Evolutionary conservation across 257 asterid genomes (phyloP).

Genomic region (Anisodus tanguticus): DNA sequence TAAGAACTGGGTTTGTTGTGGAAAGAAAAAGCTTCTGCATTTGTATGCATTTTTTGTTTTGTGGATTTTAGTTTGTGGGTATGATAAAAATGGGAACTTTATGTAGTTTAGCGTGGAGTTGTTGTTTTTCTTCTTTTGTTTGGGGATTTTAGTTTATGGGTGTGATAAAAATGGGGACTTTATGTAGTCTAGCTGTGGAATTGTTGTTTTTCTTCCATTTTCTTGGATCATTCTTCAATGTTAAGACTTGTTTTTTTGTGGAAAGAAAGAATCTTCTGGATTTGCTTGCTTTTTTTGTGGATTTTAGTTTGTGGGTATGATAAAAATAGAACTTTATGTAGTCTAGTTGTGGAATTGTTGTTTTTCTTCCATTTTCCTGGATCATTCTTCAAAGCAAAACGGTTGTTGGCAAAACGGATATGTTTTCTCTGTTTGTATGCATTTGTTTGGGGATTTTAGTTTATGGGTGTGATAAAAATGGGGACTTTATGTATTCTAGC

Average conservation of each 20-base stretch:
- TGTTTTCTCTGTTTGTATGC: too few species aligned
- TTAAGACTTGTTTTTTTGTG: not conserved
- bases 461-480: not conserved
- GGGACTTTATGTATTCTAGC: not conserved
- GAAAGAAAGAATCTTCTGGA: not conserved
- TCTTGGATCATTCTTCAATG: not conserved
- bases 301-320: not conserved
- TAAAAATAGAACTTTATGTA: not conserved
- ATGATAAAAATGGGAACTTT: too few species aligned
- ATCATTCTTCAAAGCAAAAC: not conserved
- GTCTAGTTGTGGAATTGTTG: not conserved
- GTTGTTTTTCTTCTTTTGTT: not conserved
- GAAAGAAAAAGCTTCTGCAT: too few species aligned
- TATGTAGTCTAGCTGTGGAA: not conserved
- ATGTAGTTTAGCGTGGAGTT: not conserved
- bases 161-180: not conserved
- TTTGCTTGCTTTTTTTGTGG: too few species aligned
- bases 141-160: not conserved
- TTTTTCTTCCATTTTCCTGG: slow-evolving; percentile 1
- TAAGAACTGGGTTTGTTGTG: too few species aligned
- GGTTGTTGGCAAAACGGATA: too few species aligned
- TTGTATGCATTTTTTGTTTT: too few species aligned
- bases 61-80: too few species aligned
- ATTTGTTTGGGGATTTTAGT: slow-evolving; percentile 2
- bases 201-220: not conserved